Percentiles rank a stretch among this genome's conserved stretches.
These are phyloP conservation scores for Thinopyrum elongatum DNA, from an alignment of 176 grass and related monocot genomes.

Conservation along the genomic window DNA sequence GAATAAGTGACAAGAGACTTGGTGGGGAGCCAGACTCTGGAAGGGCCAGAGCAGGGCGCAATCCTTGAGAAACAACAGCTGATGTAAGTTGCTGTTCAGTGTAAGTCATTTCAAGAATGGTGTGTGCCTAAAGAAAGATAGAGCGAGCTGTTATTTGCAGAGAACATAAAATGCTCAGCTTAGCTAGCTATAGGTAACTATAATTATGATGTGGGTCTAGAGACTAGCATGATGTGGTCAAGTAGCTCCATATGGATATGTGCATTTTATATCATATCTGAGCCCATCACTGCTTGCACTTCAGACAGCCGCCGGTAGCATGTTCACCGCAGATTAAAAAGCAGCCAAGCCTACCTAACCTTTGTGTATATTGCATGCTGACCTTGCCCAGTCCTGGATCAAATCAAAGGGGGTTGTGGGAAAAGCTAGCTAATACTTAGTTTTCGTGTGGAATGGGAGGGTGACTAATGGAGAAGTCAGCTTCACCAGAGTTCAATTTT, in stretches of 20 bases:
- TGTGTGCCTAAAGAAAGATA: conserved; percentile 79
- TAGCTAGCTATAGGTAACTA: background rate
- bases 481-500: background rate
- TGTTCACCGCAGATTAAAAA: background rate
- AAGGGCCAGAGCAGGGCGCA: conserved; percentile 67
- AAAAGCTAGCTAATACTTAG: conserved; percentile 6
- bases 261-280: background rate
- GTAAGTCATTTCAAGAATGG: conserved; percentile 96
- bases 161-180: conserved; percentile 1
- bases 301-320: background rate
- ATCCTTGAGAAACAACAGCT: conserved; percentile 76
- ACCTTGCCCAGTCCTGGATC: background rate
- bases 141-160: conserved; percentile 7
- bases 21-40: conserved; percentile 61
- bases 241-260: background rate
- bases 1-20: conserved; percentile 71
- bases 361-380: background rate
- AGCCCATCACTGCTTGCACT: background rate
- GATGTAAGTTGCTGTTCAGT: conserved; percentile 92
- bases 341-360: background rate
- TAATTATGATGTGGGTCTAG: background rate
- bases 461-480: background rate
- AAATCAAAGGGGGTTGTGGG: background rate
- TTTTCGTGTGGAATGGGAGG: background rate
- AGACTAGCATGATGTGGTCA: background rate